Percentiles rank a stretch among this genome's conserved stretches.
Evolutionary conservation across 2,329 filamentous ascomycete species (phyloP).

Genomic region (Lachnellula subtilissima): DNA sequence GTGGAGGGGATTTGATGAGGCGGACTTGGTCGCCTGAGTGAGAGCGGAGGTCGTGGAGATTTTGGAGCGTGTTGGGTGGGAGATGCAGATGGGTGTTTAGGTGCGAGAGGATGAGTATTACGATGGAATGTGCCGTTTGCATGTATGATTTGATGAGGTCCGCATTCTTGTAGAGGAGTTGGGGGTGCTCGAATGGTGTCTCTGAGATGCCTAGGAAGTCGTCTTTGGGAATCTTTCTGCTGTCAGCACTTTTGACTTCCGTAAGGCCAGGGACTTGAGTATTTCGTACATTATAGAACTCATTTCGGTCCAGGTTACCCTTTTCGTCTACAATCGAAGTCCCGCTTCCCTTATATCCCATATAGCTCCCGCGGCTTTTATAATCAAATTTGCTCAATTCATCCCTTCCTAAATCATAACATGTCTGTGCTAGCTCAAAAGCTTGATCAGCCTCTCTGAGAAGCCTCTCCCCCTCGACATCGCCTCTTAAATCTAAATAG

Average conservation of each 20-base stretch:
- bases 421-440: constrained; percentile 17
- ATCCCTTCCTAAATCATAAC: constrained; percentile 38
- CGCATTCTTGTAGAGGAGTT: constrained; percentile 17
- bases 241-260: not conserved
- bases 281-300: constrained; percentile 26
- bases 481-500: constrained; percentile 22
- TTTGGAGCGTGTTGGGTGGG: constrained; percentile 15
- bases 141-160: constrained; percentile 20
- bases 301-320: constrained; percentile 25
- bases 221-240: constrained; percentile 24
- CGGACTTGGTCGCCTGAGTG: constrained; percentile 25
- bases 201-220: constrained; percentile 22
- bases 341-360: constrained; percentile 25
- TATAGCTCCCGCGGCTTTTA: constrained; percentile 20
- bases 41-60: constrained; percentile 14
- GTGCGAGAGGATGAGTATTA: constrained; percentile 19
- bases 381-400: constrained; percentile 53
- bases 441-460: constrained; percentile 18
- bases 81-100: constrained; percentile 25
- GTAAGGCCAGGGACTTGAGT: not conserved
- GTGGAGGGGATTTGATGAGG: constrained; percentile 25
- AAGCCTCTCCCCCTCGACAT: constrained; percentile 18
- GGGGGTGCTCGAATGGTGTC: constrained; percentile 19
- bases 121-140: constrained; percentile 16
- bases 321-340: constrained; percentile 21